These are phyloP conservation scores for Harringtonia aguacate DNA, from an alignment of 2,329 filamentous ascomycete genomes.

Conservation along the genomic window DNA sequence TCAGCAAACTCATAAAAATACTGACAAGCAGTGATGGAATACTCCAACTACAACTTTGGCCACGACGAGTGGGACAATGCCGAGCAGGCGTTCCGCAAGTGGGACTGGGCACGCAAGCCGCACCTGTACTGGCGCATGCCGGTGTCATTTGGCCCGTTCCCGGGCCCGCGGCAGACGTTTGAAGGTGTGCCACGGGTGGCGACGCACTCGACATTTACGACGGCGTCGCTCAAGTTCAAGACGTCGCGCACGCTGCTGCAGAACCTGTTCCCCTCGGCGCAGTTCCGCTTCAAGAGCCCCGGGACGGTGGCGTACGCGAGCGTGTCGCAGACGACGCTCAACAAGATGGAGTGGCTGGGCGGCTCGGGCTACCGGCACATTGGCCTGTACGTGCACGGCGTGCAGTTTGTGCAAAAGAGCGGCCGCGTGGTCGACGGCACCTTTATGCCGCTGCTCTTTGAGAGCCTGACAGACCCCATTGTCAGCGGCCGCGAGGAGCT, in stretches of 20 bases:
- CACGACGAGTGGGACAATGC: slow-evolving; percentile 49
- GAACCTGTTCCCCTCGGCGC: slow-evolving; percentile 31
- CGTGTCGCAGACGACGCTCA: slow-evolving; percentile 29
- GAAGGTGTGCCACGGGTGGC: slow-evolving; percentile 18
- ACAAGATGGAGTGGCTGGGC: slow-evolving; percentile 49
- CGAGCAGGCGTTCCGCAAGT: slow-evolving; percentile 35
- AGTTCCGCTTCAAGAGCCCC: slow-evolving; percentile 29
- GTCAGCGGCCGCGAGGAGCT: slow-evolving; percentile 49
- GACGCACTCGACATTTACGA: slow-evolving; percentile 25
- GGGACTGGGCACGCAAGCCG: slow-evolving; percentile 28
- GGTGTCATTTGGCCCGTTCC: slow-evolving; percentile 33
- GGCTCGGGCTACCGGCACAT: slow-evolving; percentile 47
- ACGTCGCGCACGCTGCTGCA: slow-evolving; percentile 37
- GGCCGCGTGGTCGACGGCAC: slow-evolving; percentile 37
- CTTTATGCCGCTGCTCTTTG: slow-evolving; percentile 47
- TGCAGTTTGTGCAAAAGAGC: slow-evolving; percentile 41
- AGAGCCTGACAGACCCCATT: slow-evolving; percentile 48
- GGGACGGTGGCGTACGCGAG: slow-evolving; percentile 33
- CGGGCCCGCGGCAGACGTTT: slow-evolving; percentile 29
- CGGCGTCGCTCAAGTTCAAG: slow-evolving; percentile 37
- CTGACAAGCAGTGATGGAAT: slow-evolving; percentile 23
- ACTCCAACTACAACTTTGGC: slow-evolving; percentile 40
- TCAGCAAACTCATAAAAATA: too few relatives aligned
- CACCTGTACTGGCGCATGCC: slow-evolving; percentile 32
- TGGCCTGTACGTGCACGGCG: slow-evolving; percentile 52